Conservation (phyloP, 805 yeast species). For the Starmerella bombi region DNA sequence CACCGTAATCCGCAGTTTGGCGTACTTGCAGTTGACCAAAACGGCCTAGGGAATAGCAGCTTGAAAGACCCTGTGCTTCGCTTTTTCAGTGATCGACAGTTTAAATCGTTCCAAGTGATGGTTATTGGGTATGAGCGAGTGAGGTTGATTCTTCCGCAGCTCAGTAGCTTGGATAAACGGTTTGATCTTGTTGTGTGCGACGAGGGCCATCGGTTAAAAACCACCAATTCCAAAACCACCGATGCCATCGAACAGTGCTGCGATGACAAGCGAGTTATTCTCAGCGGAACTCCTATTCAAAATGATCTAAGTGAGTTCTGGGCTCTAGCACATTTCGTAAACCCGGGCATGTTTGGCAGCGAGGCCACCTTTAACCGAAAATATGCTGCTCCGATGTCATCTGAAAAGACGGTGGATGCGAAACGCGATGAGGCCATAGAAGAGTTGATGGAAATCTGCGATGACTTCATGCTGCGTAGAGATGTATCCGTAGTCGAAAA, state of each 20-base stretch:
- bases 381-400: conserved; percentile 52
- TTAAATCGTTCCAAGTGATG: conserved; percentile 63
- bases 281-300: conserved; percentile 90
- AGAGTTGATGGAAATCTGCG: conserved; percentile 53
- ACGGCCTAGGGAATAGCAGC: conserved; percentile 20
- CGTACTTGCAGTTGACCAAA: conserved; percentile 44
- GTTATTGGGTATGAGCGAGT: conserved; percentile 82
- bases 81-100: conserved; percentile 43
- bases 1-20: conserved; percentile 44
- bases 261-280: conserved; percentile 44
- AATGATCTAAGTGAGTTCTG: conserved; percentile 78
- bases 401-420: conserved; percentile 44
- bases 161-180: conserved; percentile 9
- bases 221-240: conserved; percentile 55
- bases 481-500: conserved; percentile 46
- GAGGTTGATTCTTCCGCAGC: conserved; percentile 29
- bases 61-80: conserved; percentile 9
- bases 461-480: conserved; percentile 50
- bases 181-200: conserved; percentile 77
- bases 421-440: conserved; percentile 34
- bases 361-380: conserved; percentile 35
- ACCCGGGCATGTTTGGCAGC: conserved; percentile 68
- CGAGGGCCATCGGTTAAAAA: conserved; percentile 88
- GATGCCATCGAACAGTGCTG: conserved; percentile 46
- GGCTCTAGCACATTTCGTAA: conserved; percentile 66